A percentile compares a stretch with the other conserved stretches of the same genome.
phyloP scores from a whole-genome alignment of 768 basidiomycete species.

The Aureoboletus auriporus region DNA sequence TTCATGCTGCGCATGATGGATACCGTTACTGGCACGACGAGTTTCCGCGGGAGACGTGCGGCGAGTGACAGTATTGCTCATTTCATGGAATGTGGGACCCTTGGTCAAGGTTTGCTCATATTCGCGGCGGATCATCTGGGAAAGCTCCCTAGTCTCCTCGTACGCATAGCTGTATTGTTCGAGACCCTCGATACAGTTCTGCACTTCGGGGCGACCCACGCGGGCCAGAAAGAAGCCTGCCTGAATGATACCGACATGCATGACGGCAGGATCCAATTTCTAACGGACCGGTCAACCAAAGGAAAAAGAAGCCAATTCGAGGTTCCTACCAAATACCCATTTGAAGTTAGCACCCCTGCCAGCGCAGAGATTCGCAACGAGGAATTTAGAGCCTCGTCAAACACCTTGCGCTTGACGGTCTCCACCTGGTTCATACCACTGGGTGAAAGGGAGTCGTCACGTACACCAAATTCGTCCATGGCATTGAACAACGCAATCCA shows the following conservation, averaged over 20 bases:
- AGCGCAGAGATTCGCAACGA: slow-evolving; percentile 88
- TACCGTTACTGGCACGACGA: slow-evolving; percentile 12
- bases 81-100: slow-evolving; percentile 38
- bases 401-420: slow-evolving; percentile 61
- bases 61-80: slow-evolving; percentile 34
- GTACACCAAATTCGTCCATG: slow-evolving; percentile 80
- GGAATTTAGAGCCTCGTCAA: slow-evolving; percentile 80
- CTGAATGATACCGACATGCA: slow-evolving; percentile 83
- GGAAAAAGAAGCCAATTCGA: slow-evolving; percentile 6
- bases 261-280: slow-evolving; percentile 83
- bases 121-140: slow-evolving; percentile 55
- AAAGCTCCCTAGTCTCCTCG: slow-evolving; percentile 79
- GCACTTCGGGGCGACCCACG: slow-evolving; percentile 77
- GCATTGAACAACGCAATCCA: slow-evolving; percentile 85
- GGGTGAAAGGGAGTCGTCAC: slow-evolving; percentile 43
- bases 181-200: slow-evolving; percentile 79
- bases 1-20: slow-evolving; percentile 15
- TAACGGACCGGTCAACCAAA: slow-evolving; percentile 23
- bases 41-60: slow-evolving; percentile 16
- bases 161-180: slow-evolving; percentile 88
- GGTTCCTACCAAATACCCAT: slow-evolving; percentile 74
- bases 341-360: slow-evolving; percentile 77
- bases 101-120: slow-evolving; percentile 40
- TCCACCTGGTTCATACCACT: slow-evolving; percentile 58
- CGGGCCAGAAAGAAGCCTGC: slow-evolving; percentile 80